Evolutionary conservation across 1,139 yeast species (phyloP), one percentile per base, ranked within the genome.

Genomic region (Suhomyces ambrosiae): DNA sequence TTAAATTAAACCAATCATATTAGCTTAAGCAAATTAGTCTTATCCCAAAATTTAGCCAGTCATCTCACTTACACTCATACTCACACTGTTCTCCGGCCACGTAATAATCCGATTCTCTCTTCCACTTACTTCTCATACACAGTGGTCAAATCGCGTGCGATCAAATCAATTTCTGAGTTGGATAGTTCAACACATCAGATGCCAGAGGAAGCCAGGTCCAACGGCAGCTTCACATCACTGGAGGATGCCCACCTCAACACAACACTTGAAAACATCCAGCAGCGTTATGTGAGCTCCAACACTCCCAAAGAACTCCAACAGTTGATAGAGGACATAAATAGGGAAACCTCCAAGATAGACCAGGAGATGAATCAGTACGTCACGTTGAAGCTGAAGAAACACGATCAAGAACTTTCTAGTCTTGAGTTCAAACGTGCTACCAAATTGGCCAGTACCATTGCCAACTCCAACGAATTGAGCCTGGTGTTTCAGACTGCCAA

Each of bases 401-500:
- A 62, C 41, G 71, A 68, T 34, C 65, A 61, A 39, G 72, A 66
- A 30, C 48, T 69, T 7, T 54, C 65, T 13, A 58, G 54, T 32
- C 55, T 69, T 13, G 78, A 72, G 44, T 52, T 70, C 38, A 49
- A 55, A 30, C 47, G 76, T 19, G 66, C 72, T 15, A 46, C 51
- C 17, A 64, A 65, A 42, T 52, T 72, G 33, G 58, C 74, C 1
- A 51, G 58, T 9, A 60, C 75, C 10, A 65, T 71, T 21, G 37
- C 54, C 15, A 53, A 54, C 18, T 75, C 82, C 8, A 66, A 68
- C 28, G 71, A 76, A 10, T 62, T 86, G 43, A 69, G 73, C 11
- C 60, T 63, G 23, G 65, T 80, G 22, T 71, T 84, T 43, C 64
- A 79, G 6, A 65, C 72, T 23, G 86, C 95, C 0, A 80, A 84